A percentile compares a stretch with the other conserved stretches of the same genome.
phyloP scores from a whole-genome alignment of 306 rosid genomes.

The Canavalia gladiata region DNA sequence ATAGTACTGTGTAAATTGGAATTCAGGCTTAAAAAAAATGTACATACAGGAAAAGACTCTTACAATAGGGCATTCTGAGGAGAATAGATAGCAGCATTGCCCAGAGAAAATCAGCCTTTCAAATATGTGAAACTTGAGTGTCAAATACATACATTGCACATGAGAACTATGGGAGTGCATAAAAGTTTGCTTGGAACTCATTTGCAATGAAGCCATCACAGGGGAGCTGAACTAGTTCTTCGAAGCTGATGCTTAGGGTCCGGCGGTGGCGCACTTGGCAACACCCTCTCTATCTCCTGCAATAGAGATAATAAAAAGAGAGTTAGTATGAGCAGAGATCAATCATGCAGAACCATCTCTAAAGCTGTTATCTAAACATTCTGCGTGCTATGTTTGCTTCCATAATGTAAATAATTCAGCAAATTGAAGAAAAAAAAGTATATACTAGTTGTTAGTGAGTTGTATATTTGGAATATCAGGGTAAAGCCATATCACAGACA shows the following conservation, averaged over 20 bases:
- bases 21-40: neutral
- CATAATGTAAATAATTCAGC: constrained; percentile 21
- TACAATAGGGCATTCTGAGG: constrained; percentile 16
- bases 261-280: constrained; percentile 56
- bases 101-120: constrained; percentile 42
- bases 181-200: constrained; percentile 14
- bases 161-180: neutral
- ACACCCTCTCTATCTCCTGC: constrained; percentile 59
- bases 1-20: no score
- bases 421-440: constrained; percentile 26
- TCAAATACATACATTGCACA: constrained; percentile 39
- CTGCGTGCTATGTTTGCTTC: constrained; percentile 1
- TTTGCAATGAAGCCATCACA: constrained; percentile 49
- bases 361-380: neutral
- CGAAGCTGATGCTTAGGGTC: constrained; percentile 65
- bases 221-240: constrained; percentile 60
- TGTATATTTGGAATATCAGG: constrained; percentile 21
- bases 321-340: constrained; percentile 25
- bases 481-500: constrained; percentile 31
- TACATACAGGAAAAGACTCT: constrained; percentile 51
- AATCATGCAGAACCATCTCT: constrained; percentile 23
- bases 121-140: constrained; percentile 41
- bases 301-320: constrained; percentile 14
- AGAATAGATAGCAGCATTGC: constrained; percentile 41
- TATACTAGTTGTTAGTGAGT: neutral